phyloP scores from a whole-genome alignment of 805 yeast genomes.

The Nakazawaea ambrosiae region DNA sequence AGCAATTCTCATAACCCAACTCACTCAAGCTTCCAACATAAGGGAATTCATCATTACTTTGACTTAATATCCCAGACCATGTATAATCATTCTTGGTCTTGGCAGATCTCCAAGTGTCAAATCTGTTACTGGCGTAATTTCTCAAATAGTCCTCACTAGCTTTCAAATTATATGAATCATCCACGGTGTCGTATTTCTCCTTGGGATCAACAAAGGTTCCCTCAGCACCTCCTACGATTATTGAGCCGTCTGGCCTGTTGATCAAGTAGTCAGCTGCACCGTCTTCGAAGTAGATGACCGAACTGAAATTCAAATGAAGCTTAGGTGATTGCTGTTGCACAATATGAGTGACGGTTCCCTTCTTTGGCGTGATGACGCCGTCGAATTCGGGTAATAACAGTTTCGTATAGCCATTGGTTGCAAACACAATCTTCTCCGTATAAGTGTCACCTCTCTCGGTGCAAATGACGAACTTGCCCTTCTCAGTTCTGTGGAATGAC shows the following conservation, averaged over 20 bases:
- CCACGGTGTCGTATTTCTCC: slow-evolving; percentile 7
- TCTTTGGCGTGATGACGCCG: slow-evolving; percentile 21
- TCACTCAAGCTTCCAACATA: slow-evolving; percentile 11
- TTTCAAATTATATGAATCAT: slow-evolving; percentile 10
- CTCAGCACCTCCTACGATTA: slow-evolving; percentile 27
- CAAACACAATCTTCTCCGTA: slow-evolving; percentile 26
- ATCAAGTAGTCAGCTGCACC: slow-evolving; percentile 23
- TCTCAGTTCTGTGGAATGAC: slow-evolving; percentile 15
- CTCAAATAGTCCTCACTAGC: slow-evolving; percentile 10
- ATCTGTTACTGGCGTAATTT: slow-evolving; percentile 7
- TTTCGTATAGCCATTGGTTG: slow-evolving; percentile 24
- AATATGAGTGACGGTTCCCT: slow-evolving; percentile 20
- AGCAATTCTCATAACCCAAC: slow-evolving; percentile 6
- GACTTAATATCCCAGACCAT: slow-evolving; percentile 15
- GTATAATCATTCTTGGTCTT: slow-evolving; percentile 4
- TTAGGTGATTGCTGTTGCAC: slow-evolving; percentile 14
- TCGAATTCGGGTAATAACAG: slow-evolving; percentile 15
- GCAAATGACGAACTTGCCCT: slow-evolving; percentile 24
- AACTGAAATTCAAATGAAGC: slow-evolving; percentile 23
- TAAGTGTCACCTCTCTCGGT: slow-evolving; percentile 24
- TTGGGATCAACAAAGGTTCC: neutral
- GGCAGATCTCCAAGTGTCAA: slow-evolving; percentile 7
- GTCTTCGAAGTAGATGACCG: slow-evolving; percentile 15
- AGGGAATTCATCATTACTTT: slow-evolving; percentile 13
- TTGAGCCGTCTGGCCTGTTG: slow-evolving; percentile 30